Base-by-base conservation (phyloP, 1,284 basidiomycete genomes). In the Sanghuangporus weigelae region DNA sequence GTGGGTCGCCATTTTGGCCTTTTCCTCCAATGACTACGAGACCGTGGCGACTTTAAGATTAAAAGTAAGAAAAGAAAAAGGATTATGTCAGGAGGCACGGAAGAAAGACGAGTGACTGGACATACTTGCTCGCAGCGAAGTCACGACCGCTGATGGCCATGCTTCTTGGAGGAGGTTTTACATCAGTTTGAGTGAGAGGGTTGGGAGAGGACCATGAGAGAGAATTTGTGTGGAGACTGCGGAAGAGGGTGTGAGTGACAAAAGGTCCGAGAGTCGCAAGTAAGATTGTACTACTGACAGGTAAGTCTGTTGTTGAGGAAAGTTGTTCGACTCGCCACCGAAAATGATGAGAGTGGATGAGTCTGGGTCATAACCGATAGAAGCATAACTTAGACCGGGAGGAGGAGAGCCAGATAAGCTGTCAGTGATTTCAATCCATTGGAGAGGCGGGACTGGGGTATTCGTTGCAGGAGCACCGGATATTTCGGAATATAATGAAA, bases 111-210 rank as follows among this genome's bases (percentile, higher is more conserved):
- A 40, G 62, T 60, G 35, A 48, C 53, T 39, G 26, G 44, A 81
- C 88, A 68, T 65, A 90, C 89, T 90, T 88, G 86, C 85, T 92
- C 14, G 88, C 87, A 59, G 88, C 90, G 68, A 82, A 82, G 75
- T 92, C 90, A 53, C 77, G 74, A 7, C 87, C 90, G 56, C 80
- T 76, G 40, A 89, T 71, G 39, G 85, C 83, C 40, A 81, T 80
- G 73, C 82, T 85, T 69, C 90, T 78, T n/a, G 87, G 78, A 16
- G 86, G 76, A 14, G 90, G 90, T 8, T 74, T 71, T 0, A 69
- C 69, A 31, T 46, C 39, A 23, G 62, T 71, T 67, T 7, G 86
- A 78, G 71, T 75, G 14, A 85, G 82, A 38, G 86, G 78, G 2
- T 69, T 68, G 8, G 89, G 87, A 14, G 71, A 71, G n/a, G 78